Evolutionary conservation across 139 green algal species (phyloP).

Genomic region (Choricystis sp.): DNA sequence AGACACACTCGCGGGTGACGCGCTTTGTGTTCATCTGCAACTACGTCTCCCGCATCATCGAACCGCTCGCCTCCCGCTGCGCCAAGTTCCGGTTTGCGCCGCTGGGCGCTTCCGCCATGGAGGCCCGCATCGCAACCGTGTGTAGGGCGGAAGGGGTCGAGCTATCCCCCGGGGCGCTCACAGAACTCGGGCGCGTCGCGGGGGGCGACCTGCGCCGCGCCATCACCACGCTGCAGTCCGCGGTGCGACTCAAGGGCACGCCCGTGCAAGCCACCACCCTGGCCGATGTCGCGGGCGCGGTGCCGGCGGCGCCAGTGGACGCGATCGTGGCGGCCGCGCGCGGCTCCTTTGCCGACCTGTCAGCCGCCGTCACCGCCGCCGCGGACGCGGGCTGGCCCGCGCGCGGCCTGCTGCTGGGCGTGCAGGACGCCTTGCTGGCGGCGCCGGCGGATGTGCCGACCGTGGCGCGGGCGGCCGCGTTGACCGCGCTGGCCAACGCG

Average conservation of each 20-base stretch:
- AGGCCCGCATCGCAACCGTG: constrained; percentile 55
- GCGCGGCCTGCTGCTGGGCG: constrained; percentile 53
- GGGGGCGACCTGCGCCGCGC: constrained; percentile 74
- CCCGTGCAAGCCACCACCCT: constrained; percentile 19
- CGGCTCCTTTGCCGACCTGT: neutral
- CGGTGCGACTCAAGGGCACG: constrained; percentile 25
- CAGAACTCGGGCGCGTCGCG: constrained; percentile 39
- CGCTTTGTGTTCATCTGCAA: constrained; percentile 98
- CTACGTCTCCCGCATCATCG: constrained; percentile 97
- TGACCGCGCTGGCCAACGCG: constrained; percentile 35
- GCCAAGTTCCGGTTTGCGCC: constrained; percentile 83
- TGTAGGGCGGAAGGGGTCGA: constrained; percentile 56
- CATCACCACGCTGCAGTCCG: constrained; percentile 80
- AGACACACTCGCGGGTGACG: constrained; percentile 73
- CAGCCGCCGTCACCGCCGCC: neutral
- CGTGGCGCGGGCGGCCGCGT: constrained; percentile 19
- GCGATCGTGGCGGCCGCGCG: constrained; percentile 20
- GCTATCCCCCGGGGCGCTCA: constrained; percentile 34
- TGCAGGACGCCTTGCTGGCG: constrained; percentile 43
- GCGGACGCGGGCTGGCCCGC: constrained; percentile 7
- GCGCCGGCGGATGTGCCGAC: constrained; percentile 18
- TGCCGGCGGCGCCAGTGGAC: constrained; percentile 12
- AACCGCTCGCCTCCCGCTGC: constrained; percentile 78
- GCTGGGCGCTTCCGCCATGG: constrained; percentile 31
- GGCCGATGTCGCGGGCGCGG: constrained; percentile 31